phyloP scores from a whole-genome alignment of 1,139 yeast species.

The Fermentozyma sake region DNA sequence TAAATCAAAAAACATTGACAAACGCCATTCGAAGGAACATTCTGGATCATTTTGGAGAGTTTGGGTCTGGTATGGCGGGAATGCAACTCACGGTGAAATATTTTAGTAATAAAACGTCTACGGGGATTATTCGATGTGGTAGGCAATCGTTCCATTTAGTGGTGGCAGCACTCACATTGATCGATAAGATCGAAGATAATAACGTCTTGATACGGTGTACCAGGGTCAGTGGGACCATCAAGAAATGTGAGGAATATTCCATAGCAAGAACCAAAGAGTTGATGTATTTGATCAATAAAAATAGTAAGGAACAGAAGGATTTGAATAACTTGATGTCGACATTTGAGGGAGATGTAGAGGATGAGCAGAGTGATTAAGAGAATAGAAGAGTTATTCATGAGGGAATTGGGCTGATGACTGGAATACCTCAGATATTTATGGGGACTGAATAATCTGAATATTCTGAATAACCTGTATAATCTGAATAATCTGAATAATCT shows the following conservation, averaged over 20 bases:
- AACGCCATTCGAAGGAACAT: slow-evolving; percentile 51
- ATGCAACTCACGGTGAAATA: slow-evolving; percentile 66
- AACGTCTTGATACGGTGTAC: slow-evolving; percentile 57
- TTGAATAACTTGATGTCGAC: slow-evolving; percentile 8
- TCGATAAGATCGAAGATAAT: slow-evolving; percentile 50
- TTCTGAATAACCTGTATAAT: too few species aligned
- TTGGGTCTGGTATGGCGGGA: slow-evolving; percentile 66
- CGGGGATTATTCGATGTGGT: slow-evolving; percentile 79
- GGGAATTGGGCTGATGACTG: not conserved
- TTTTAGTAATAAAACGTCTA: slow-evolving; percentile 75
- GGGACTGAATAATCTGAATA: too few species aligned
- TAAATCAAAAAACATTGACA: slow-evolving; percentile 45
- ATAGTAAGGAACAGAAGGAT: too few species aligned
- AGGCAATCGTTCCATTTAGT: slow-evolving; percentile 61
- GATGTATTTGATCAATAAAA: slow-evolving; percentile 28
- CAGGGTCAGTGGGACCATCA: slow-evolving; percentile 84
- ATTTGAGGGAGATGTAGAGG: slow-evolving; percentile 5
- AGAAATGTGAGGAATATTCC: slow-evolving; percentile 71
- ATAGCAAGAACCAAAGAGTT: slow-evolving; percentile 40
- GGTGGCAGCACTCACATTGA: slow-evolving; percentile 65
- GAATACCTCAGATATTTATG: too few species aligned
- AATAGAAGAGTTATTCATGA: not conserved
- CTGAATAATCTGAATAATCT: too few species aligned
- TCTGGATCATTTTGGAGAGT: slow-evolving; percentile 68
- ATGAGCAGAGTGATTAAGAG: slow-evolving; percentile 2